Base-by-base conservation (phyloP, 2,329 filamentous ascomycete species). In the Calonectria ilicicola region DNA sequence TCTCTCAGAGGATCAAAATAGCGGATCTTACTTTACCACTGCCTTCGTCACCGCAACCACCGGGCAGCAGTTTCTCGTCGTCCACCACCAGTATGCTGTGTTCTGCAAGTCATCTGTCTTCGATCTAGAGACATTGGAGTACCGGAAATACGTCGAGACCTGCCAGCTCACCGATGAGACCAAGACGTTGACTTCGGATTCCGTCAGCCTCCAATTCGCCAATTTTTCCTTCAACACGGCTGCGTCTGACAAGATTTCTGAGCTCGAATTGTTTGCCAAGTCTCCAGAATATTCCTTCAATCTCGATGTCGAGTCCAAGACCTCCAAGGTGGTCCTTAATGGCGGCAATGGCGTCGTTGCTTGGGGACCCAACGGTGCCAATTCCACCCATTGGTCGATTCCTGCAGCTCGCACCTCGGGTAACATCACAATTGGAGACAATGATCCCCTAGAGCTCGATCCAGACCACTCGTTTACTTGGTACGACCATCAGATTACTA, bases 401-500 rank as follows among this genome's bases (percentile, higher is more conserved):
- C 66, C 66, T 6, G 66, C 29, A 5, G 53, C 51, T 21, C 66
- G 66, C 53, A 68, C 66, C n/a, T 62, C 53, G 14, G 66, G 66
- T 2, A 68, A 27, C 8, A 15, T 68, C 27, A 47, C 40, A 27
- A 17, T 68, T 3, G 65, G 65, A 14, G 26, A 23, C 3, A n/a
- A 46, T 6, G n/a, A 47, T 27, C 10, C 42, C 5, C 21, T 68
- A 15, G 29, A 29, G 14, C 42, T 68, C 19, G 66, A 68, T 29
- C 27, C 26, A 0, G 47, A 53, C 19, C 46, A 35, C 42, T 68
- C 66, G 3, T 68, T 68, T 32, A 68, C 66, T n/a, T 68, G 66
- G 66, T 68, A 68, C 32, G 66, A 68, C 46, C 66, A 68, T n/a
- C 66, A 68, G 42, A 68, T 68, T 29, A 42, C 42, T 5, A 17